Percentiles rank a stretch among this genome's conserved stretches.
phyloP scores from a whole-genome alignment of 2,329 filamentous ascomycete species.

The Podosphaera xanthii region DNA sequence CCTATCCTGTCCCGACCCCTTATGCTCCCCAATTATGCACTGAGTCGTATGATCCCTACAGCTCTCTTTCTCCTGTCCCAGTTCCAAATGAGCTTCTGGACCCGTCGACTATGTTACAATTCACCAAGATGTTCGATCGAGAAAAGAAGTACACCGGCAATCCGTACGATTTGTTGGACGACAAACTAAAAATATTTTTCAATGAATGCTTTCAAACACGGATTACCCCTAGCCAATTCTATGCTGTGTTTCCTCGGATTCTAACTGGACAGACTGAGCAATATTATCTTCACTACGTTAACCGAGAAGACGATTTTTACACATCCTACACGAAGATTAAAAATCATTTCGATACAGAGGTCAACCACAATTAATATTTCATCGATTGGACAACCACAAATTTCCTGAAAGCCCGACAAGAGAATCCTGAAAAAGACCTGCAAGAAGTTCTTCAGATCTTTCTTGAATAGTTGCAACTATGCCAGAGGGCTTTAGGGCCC shows the following conservation, averaged over 20 bases:
- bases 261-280: background rate
- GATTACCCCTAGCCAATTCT: background rate
- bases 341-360: too few species aligned
- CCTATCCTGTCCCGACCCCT: background rate
- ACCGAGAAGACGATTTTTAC: too few species aligned
- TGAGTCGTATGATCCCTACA: background rate
- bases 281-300: background rate
- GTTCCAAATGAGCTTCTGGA: background rate
- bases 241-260: background rate
- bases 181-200: too few species aligned
- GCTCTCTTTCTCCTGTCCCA: background rate
- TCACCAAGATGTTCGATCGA: background rate
- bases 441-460: background rate
- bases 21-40: background rate
- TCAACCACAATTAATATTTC: background rate
- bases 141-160: background rate
- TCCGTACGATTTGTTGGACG: background rate
- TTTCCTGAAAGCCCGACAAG: background rate
- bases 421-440: background rate
- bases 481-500: too few species aligned
- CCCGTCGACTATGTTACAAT: background rate
- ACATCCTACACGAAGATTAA: too few species aligned
- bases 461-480: background rate
- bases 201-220: too few species aligned
- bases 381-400: background rate